Conservation (phyloP, 2,329 filamentous ascomycete species). For the Fusarium vanettenii region DNA sequence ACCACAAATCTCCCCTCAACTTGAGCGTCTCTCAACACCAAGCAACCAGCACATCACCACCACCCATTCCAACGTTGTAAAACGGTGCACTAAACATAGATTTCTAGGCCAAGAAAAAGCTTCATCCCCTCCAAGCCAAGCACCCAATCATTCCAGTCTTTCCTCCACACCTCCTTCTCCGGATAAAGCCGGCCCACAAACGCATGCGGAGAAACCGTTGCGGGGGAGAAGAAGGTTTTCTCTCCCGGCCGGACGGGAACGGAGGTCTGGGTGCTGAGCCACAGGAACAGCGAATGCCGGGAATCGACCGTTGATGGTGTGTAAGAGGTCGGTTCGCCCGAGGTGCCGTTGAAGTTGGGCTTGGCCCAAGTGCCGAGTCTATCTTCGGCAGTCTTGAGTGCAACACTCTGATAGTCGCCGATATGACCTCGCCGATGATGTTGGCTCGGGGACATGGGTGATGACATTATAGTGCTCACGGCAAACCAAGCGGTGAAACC, state of each 20-base stretch:
- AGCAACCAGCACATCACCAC: background rate
- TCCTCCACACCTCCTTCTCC: background rate
- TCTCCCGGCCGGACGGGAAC: conserved; percentile 24
- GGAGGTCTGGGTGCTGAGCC: background rate
- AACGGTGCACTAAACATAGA: background rate
- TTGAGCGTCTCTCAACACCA: background rate
- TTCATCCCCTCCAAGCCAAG: background rate
- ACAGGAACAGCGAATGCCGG: conserved; percentile 33
- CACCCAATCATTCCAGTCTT: background rate
- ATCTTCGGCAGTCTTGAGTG: background rate
- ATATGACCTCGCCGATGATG: background rate
- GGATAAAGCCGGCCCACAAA: conserved; percentile 3
- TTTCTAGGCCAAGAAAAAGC: background rate
- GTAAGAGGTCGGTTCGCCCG: conserved; percentile 14
- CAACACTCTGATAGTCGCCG: background rate
- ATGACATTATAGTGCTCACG: background rate
- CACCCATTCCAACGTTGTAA: background rate
- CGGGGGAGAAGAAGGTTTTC: conserved; percentile 5
- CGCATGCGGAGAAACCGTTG: conserved; percentile 8
- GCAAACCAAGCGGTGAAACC: background rate
- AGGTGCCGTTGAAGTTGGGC: background rate
- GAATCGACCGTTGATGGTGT: conserved; percentile 14
- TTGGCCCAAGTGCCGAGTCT: background rate
- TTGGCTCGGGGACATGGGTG: background rate
- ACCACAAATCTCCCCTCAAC: background rate